Percentiles rank a stretch among this genome's conserved stretches.
phyloP scores from a whole-genome alignment of 495 filamentous ascomycete species.

The Terfezia boudieri region DNA sequence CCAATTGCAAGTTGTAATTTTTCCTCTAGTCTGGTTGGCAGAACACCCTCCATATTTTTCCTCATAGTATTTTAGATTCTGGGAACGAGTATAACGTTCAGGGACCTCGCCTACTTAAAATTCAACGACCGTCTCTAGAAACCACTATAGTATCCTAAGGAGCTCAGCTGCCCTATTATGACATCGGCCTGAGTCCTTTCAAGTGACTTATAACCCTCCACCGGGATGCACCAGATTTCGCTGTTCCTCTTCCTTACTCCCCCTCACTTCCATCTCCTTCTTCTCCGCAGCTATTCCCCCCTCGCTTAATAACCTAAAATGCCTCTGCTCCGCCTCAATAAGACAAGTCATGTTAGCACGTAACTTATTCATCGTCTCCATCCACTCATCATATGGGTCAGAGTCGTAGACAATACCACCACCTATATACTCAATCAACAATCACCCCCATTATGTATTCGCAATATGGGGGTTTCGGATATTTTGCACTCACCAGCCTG shows the following conservation, averaged over 20 bases:
- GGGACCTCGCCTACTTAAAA: too few species aligned
- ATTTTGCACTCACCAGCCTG: conserved; percentile 40
- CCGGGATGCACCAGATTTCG: conserved; percentile 4
- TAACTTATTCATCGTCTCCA: conserved; percentile 95
- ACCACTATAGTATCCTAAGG: too few species aligned
- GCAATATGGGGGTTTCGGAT: background rate
- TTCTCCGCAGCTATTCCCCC: conserved; percentile 23
- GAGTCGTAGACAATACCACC: conserved; percentile 95
- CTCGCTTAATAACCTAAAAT: conserved; percentile 30
- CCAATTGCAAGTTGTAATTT: too few species aligned
- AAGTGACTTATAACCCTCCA: conserved; percentile 5
- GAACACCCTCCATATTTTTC: too few species aligned
- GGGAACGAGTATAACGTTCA: too few species aligned
- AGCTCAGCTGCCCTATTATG: too few species aligned
- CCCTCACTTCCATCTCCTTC: conserved; percentile 18
- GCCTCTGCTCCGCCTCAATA: conserved; percentile 55
- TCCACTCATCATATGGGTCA: conserved; percentile 78
- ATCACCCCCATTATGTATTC: background rate
- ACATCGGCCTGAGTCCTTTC: too few species aligned
- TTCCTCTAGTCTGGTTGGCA: too few species aligned
- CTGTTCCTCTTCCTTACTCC: background rate
- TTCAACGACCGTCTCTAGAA: too few species aligned
- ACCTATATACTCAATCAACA: conserved; percentile 23
- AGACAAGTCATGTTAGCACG: conserved; percentile 75
- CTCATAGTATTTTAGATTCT: too few species aligned